Conservation (phyloP, 495 filamentous ascomycete species). For the Melanomma pulvis-pyrius region DNA sequence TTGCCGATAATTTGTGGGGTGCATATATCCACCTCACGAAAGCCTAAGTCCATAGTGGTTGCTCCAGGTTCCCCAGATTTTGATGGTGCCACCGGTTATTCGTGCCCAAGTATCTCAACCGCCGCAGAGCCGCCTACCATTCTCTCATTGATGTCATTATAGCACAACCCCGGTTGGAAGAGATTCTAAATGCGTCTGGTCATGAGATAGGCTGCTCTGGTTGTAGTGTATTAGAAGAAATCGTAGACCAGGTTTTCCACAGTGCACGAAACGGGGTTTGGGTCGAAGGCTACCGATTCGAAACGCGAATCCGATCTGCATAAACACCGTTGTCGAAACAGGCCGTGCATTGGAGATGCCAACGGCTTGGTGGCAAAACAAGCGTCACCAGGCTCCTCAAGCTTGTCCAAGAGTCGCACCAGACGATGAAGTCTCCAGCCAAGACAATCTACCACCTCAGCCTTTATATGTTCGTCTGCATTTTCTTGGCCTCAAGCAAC, state of each 20-base stretch:
- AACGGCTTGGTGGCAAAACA: background rate
- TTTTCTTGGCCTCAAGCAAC: background rate
- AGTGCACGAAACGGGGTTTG: background rate
- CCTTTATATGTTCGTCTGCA: background rate
- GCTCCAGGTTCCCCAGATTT: slow-evolving; percentile 2
- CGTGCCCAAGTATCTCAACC: slow-evolving; percentile 1
- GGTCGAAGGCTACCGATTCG: background rate
- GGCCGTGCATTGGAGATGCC: background rate
- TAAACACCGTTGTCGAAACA: background rate
- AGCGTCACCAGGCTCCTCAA: background rate
- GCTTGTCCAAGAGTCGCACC: background rate
- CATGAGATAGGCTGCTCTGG: background rate
- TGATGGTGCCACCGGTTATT: slow-evolving; percentile 27
- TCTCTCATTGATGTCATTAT: background rate
- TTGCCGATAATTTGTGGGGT: slow-evolving; percentile 27
- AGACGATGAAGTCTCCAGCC: background rate
- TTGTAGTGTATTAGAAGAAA: background rate
- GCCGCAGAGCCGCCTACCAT: background rate
- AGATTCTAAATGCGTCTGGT: background rate
- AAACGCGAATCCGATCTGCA: background rate
- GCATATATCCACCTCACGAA: slow-evolving; percentile 11
- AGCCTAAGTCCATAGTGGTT: slow-evolving; percentile 1
- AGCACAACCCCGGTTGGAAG: background rate
- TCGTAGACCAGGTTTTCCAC: background rate
- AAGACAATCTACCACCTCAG: background rate